Conservation (phyloP, 2,329 filamentous ascomycete genomes). For the Hyphodiscus sp. region DNA sequence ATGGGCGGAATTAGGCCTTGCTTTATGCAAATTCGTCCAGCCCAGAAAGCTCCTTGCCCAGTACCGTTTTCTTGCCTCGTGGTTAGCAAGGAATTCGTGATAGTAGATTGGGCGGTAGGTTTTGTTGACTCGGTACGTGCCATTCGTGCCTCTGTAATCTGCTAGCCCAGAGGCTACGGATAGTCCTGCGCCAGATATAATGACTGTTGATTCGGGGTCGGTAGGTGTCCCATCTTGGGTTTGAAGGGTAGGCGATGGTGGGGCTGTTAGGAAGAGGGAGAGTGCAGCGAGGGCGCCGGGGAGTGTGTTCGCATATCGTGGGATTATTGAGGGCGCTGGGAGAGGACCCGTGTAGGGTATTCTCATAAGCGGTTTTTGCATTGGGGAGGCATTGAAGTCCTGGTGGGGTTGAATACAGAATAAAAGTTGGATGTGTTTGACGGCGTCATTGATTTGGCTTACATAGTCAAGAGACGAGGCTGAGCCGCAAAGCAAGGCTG, state of each 20-base stretch:
- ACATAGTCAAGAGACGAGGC: no score
- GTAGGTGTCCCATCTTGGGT: constrained; percentile 25
- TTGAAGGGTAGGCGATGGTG: constrained; percentile 42
- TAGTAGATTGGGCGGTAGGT: constrained; percentile 88
- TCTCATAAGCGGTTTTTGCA: constrained; percentile 70
- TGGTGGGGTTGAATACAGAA: no score
- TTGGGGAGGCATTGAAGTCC: constrained; percentile 27
- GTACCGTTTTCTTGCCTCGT: constrained; percentile 85
- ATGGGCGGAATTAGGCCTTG: constrained; percentile 75
- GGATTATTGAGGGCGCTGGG: constrained; percentile 67
- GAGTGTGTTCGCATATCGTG: constrained; percentile 61
- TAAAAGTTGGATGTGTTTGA: no score
- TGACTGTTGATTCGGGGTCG: constrained; percentile 43
- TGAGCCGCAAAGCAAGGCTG: no score
- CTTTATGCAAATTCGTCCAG: constrained; percentile 75
- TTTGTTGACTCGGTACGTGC: constrained; percentile 90
- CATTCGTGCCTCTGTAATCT: constrained; percentile 84
- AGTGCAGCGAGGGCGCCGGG: constrained; percentile 73
- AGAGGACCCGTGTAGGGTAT: constrained; percentile 88
- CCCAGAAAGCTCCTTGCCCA: constrained; percentile 94
- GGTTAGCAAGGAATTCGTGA: constrained; percentile 75
- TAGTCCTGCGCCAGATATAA: constrained; percentile 80
- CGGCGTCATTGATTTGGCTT: no score
- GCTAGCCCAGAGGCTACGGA: constrained; percentile 89
- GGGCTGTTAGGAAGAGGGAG: constrained; percentile 64